Evolutionary conservation across 352 stramenopile genomes (phyloP), one percentile per base, ranked within the genome.

Genomic region (Phytopythium chamaehyphon): DNA sequence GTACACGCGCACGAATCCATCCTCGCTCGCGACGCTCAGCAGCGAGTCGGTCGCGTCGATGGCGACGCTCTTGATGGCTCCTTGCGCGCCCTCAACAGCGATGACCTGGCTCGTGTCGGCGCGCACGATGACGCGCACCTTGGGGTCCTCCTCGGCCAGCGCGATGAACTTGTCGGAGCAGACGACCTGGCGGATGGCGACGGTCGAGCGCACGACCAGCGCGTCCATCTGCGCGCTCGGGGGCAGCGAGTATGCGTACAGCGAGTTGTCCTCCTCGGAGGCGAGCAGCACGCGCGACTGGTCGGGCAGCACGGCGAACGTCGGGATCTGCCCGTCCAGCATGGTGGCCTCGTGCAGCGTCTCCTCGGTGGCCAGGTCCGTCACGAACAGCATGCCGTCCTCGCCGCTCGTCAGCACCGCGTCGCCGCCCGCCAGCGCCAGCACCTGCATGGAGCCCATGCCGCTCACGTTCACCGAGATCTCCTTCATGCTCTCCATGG

Each of bases 401-500:
- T 93, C 83, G 46, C 83, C 81, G 47, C 67, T 88, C 2, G 83
- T 91, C 55, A 83, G 68, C 35, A 84, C 73, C 40, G 91, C 67
- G 51, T 91, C 81, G 45, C 74, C 62, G 40, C 62, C 65, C 6
- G 53, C 51, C 31, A 63, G 56, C 35, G 61, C 71, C 47, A 86
- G 70, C 22, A 83, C 53, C 53, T 73, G 61, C 73, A 91, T 86
- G 56, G 72, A 61, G 28, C 81, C 81, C 49, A 77, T 78, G 47
- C 81, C 81, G 11, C 79, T 80, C 38, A 83, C 64, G 52, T 91
- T 89, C 22, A 88, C 75, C 22, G 76, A 62, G 50, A 91, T 73
- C 71, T 91, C 74, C 68, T 84, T 85, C 73, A 91, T 87, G 7
- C 57, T 83, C 58, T 87, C 79, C 79, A 87, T 86, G 44, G 33